A percentile compares a stretch with the other conserved stretches of the same genome.
phyloP scores from a whole-genome alignment of 2,329 filamentous ascomycete genomes.

The Fusarium dimerum region DNA sequence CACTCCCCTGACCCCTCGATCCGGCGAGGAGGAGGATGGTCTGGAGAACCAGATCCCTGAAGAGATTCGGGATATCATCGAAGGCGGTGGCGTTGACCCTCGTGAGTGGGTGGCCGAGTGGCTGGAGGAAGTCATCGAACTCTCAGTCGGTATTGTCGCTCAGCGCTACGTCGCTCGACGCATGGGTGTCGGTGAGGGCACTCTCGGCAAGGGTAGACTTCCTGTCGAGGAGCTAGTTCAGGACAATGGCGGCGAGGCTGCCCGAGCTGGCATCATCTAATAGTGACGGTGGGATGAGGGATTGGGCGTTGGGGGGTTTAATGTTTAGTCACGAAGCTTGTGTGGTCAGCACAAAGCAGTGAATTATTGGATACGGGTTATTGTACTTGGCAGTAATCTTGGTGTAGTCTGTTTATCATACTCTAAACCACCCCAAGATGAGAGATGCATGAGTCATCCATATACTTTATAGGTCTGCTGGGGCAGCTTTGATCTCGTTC shows the following conservation, averaged over 20 bases:
- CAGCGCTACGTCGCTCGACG: constrained; percentile 92
- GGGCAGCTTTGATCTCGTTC: no score
- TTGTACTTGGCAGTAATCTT: background rate
- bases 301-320: constrained; percentile 26
- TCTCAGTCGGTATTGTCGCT: constrained; percentile 82
- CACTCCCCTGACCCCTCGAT: constrained; percentile 54
- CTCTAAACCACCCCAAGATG: background rate
- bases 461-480: no score
- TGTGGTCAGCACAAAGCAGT: background rate
- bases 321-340: background rate
- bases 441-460: no score
- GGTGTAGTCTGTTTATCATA: background rate
- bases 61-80: constrained; percentile 84
- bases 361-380: background rate
- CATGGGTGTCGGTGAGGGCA: constrained; percentile 92
- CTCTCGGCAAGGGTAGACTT: constrained; percentile 62
- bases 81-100: constrained; percentile 76
- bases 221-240: constrained; percentile 56
- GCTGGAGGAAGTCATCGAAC: constrained; percentile 82
- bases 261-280: constrained; percentile 57
- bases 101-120: constrained; percentile 97
- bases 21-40: constrained; percentile 48
- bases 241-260: constrained; percentile 60
- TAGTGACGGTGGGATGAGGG: constrained; percentile 8
- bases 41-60: constrained; percentile 59